These are phyloP conservation scores for Leccinum angustisporum DNA, from an alignment of 1,284 basidiomycete genomes.

Conservation along the genomic window DNA sequence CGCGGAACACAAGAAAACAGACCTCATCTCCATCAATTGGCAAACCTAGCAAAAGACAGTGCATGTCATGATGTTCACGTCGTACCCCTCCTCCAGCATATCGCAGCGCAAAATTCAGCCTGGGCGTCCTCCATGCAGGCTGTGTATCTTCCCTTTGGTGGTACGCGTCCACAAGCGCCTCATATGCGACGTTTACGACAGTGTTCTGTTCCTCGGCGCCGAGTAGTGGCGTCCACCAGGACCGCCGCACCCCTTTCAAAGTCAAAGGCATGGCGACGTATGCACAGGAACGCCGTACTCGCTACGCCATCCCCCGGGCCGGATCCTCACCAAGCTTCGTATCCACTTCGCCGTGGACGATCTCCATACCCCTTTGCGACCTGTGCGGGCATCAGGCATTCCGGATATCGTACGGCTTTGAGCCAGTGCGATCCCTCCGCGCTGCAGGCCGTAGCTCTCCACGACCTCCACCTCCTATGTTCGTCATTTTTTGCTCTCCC, in stretches of 20 bases:
- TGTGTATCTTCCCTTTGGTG: conserved; percentile 8
- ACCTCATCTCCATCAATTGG: conserved; percentile 32
- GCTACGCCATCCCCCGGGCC: conserved; percentile 38
- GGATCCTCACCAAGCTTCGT: conserved; percentile 42
- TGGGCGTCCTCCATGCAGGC: conserved; percentile 33
- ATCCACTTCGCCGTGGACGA: conserved; percentile 47
- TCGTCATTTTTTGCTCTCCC: conserved; percentile 32
- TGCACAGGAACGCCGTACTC: conserved; percentile 28
- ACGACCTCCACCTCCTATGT: conserved; percentile 64
- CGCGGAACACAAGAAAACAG: background rate
- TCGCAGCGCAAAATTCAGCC: conserved; percentile 14
- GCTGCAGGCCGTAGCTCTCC: conserved; percentile 50
- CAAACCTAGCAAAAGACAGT: conserved; percentile 35
- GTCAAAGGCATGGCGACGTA: conserved; percentile 28
- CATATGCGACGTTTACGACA: conserved; percentile 19
- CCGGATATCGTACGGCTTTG: conserved; percentile 46
- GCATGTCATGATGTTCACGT: conserved; percentile 11
- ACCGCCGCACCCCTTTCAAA: conserved; percentile 11
- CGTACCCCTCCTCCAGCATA: conserved; percentile 22
- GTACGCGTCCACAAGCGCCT: conserved; percentile 19
- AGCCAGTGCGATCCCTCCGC: conserved; percentile 36
- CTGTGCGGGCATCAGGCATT: conserved; percentile 47
- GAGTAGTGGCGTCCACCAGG: conserved; percentile 20
- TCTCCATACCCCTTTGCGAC: conserved; percentile 47
- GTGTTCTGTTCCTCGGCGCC: conserved; percentile 1